Evolutionary conservation across 495 filamentous ascomycete genomes (phyloP).

Genomic region (Tuber calosporum): DNA sequence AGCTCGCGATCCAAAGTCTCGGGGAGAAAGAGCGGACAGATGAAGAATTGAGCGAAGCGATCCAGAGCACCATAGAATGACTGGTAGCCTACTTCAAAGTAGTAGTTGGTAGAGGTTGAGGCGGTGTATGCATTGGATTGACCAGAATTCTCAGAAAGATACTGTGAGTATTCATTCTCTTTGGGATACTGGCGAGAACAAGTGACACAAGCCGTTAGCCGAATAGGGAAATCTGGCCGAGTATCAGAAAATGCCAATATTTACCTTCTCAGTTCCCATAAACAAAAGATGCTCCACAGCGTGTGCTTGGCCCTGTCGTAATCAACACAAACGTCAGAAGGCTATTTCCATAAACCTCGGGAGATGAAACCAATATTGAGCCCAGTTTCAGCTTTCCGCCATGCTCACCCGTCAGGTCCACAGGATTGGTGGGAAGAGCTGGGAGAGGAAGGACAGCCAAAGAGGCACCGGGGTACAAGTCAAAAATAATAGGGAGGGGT

Average conservation of each 20-base stretch:
- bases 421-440: conserved; percentile 4
- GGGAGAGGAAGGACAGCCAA: neutral
- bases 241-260: conserved; percentile 13
- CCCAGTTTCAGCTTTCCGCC: neutral
- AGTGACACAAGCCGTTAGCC: conserved; percentile 6
- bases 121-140: conserved; percentile 93
- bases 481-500: conserved; percentile 8
- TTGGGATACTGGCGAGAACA: conserved; percentile 60
- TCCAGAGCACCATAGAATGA: conserved; percentile 81
- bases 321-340: conserved; percentile 22
- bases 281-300: conserved; percentile 66
- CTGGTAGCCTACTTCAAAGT: conserved; percentile 85
- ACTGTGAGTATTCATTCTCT: conserved; percentile 95
- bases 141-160: conserved; percentile 79
- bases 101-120: conserved; percentile 92
- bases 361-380: neutral
- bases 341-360: neutral
- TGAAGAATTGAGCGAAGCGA: conserved; percentile 96
- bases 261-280: conserved; percentile 95
- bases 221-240: neutral
- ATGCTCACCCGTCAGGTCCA: neutral
- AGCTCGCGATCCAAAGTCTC: conserved; percentile 89
- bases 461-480: conserved; percentile 2
- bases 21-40: conserved; percentile 79
- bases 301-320: conserved; percentile 37